Percentiles rank a stretch among this genome's conserved stretches.
phyloP scores from a whole-genome alignment of 208 protist species.

The Trypanosoma theileri region DNA sequence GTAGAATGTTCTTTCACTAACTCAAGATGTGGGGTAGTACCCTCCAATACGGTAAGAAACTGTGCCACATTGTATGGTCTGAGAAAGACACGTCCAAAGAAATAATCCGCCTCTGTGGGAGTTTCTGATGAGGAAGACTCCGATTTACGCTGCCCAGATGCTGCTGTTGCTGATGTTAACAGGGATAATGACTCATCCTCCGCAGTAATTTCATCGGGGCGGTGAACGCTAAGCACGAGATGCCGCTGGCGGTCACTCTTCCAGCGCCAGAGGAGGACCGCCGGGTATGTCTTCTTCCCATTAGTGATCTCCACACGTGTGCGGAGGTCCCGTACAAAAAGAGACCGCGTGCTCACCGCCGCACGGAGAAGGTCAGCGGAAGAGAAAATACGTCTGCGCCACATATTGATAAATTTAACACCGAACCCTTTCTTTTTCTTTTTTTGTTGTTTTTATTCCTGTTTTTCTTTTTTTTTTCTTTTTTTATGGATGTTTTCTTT shows the following conservation, averaged over 20 bases:
- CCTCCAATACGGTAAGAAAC: slow-evolving; percentile 77
- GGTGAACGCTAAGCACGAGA: slow-evolving; percentile 55
- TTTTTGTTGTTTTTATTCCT: background rate
- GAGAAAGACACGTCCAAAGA: slow-evolving; percentile 85
- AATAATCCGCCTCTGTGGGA: slow-evolving; percentile 39
- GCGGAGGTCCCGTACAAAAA: slow-evolving; percentile 65
- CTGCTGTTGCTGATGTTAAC: background rate
- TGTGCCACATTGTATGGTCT: slow-evolving; percentile 81
- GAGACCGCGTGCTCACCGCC: background rate
- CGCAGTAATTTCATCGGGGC: slow-evolving; percentile 14
- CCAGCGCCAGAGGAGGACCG: slow-evolving; percentile 64
- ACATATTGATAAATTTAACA: slow-evolving; percentile 21
- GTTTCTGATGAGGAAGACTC: slow-evolving; percentile 6
- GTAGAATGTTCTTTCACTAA: slow-evolving; percentile 47
- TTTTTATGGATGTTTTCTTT: background rate
- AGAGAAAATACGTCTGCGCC: slow-evolving; percentile 8
- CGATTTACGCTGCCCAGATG: background rate
- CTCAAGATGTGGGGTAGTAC: slow-evolving; percentile 38
- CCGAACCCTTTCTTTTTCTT: background rate
- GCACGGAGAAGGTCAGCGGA: background rate
- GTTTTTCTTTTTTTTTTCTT: background rate
- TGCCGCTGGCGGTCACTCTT: slow-evolving; percentile 51
- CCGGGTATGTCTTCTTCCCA: slow-evolving; percentile 36
- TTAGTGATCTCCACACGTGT: slow-evolving; percentile 48
- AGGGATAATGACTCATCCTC: slow-evolving; percentile 1